Conservation (phyloP, 306 rosid genomes). For the Biancaea sappan region DNA sequence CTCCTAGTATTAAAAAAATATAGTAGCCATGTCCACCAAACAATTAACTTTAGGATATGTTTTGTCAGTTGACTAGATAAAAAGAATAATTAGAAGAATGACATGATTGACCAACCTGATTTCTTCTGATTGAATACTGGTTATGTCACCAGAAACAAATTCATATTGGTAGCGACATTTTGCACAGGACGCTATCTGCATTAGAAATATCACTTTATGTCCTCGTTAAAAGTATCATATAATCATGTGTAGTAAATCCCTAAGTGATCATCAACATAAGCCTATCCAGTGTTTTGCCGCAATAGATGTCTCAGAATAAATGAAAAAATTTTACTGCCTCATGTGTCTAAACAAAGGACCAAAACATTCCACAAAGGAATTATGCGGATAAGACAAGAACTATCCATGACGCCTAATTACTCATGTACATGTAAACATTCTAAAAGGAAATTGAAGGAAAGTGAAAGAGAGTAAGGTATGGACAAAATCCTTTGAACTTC, state of each 20-base stretch:
- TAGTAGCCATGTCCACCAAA: slow-evolving; percentile 11
- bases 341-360: slow-evolving; percentile 27
- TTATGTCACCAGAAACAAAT: slow-evolving; percentile 84
- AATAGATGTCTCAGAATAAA: slow-evolving; percentile 6
- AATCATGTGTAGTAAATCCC: not conserved
- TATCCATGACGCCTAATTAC: not conserved
- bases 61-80: slow-evolving; percentile 1
- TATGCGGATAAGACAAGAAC: slow-evolving; percentile 9
- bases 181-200: slow-evolving; percentile 92
- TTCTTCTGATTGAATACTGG: slow-evolving; percentile 87
- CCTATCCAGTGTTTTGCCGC: not conserved
- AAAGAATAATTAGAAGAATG: slow-evolving; percentile 25
- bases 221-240: slow-evolving; percentile 9
- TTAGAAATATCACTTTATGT: slow-evolving; percentile 19
- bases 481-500: not conserved
- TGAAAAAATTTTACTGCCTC: not conserved
- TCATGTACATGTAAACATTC: not conserved
- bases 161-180: slow-evolving; percentile 92
- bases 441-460: slow-evolving; percentile 9
- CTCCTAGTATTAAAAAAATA: not conserved
- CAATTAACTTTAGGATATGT: not conserved
- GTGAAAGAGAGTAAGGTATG: slow-evolving; percentile 3
- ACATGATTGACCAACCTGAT: slow-evolving; percentile 68
- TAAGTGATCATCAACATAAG: not conserved
- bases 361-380: slow-evolving; percentile 15